Conservation (phyloP, 495 filamentous ascomycete genomes). For the Penicillium paradoxum region DNA sequence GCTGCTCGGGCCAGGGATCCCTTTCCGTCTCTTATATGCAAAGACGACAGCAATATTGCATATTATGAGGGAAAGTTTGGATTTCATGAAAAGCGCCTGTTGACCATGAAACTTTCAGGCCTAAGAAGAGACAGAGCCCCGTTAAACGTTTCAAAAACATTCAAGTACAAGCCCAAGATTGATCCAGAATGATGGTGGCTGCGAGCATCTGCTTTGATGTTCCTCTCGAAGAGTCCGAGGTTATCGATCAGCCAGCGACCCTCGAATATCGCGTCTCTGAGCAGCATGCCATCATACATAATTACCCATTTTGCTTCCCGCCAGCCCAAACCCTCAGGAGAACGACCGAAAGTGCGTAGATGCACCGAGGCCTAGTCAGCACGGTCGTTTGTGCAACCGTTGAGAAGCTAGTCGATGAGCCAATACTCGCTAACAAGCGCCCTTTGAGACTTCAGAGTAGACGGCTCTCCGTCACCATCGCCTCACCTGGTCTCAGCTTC, state of each 20-base stretch:
- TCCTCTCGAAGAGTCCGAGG: slow-evolving; percentile 12
- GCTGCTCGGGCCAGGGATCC: too few species aligned
- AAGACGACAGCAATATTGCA: too few species aligned
- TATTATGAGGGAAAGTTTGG: too few species aligned
- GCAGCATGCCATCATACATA: neutral
- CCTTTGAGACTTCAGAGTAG: too few species aligned
- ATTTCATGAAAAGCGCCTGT: slow-evolving; percentile 20
- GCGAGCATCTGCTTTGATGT: slow-evolving; percentile 9
- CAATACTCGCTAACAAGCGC: too few species aligned
- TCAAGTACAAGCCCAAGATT: slow-evolving; percentile 9
- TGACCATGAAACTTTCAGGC: slow-evolving; percentile 3
- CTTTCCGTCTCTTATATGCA: too few species aligned
- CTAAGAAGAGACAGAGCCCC: slow-evolving; percentile 9
- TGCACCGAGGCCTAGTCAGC: slow-evolving; percentile 4
- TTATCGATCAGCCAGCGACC: slow-evolving; percentile 12
- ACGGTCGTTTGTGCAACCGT: neutral
- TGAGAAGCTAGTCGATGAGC: neutral
- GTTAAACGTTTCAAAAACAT: slow-evolving; percentile 14
- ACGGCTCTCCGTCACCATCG: too few species aligned
- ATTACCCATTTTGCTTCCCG: neutral
- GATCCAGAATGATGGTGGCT: slow-evolving; percentile 8
- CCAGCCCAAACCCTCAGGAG: neutral
- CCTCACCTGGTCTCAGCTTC: slow-evolving; percentile 1
- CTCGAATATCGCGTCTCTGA: neutral
- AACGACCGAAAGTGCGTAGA: slow-evolving; percentile 10